phyloP scores from a whole-genome alignment of 2,329 filamentous ascomycete genomes.

The Pseudopithomyces chartarum region DNA sequence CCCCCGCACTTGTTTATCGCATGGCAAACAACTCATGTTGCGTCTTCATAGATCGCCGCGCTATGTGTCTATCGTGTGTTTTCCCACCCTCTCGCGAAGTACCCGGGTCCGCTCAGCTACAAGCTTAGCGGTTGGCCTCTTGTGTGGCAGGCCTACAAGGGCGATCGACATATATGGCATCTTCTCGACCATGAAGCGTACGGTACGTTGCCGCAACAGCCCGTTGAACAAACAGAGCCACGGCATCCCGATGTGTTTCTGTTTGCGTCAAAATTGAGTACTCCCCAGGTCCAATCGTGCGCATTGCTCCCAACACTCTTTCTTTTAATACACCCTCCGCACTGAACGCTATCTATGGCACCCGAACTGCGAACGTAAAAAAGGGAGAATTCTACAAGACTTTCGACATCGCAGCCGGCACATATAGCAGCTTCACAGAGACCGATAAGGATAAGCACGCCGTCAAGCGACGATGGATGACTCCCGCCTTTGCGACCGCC shows the following conservation, averaged over 20 bases:
- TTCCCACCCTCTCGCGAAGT: constrained; percentile 31
- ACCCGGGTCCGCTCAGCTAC: constrained; percentile 30
- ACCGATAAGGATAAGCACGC: constrained; percentile 49
- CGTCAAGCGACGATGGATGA: constrained; percentile 47
- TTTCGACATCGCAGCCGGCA: constrained; percentile 46
- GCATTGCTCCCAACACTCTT: constrained; percentile 31
- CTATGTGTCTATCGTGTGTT: constrained; percentile 28
- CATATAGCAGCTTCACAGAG: constrained; percentile 46
- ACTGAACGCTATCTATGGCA: constrained; percentile 30
- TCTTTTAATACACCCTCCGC: constrained; percentile 34
- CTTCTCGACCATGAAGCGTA: constrained; percentile 32
- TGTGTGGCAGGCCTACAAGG: constrained; percentile 30
- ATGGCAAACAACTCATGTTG: neutral
- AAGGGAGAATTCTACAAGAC: constrained; percentile 54
- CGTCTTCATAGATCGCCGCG: constrained; percentile 4
- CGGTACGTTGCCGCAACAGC: constrained; percentile 12
- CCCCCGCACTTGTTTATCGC: neutral
- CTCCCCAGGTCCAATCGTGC: constrained; percentile 27
- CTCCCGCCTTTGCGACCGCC: constrained; percentile 48
- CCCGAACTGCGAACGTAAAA: constrained; percentile 48
- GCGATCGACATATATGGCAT: constrained; percentile 32
- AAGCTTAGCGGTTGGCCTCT: constrained; percentile 33
- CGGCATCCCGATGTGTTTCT: neutral
- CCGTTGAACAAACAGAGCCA: neutral
- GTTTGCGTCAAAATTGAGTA: neutral